These are phyloP conservation scores for Clarireedia monteithiana DNA, from an alignment of 2,329 filamentous ascomycete genomes.

Conservation along the genomic window DNA sequence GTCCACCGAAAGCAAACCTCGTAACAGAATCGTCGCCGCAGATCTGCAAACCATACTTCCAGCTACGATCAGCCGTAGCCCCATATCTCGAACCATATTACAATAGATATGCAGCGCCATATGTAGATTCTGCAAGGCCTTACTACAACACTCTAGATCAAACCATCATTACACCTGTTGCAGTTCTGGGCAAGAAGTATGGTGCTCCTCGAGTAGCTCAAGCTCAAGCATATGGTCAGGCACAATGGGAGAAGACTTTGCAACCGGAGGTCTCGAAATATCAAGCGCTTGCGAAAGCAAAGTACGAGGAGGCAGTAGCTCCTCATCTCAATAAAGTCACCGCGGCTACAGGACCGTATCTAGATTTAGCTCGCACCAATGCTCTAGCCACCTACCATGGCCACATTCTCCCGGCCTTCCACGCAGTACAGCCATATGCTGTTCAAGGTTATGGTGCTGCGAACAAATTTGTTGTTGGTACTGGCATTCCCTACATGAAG, in stretches of 20 bases:
- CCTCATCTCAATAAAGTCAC: slow-evolving; percentile 63
- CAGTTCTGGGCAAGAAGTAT: slow-evolving; percentile 60
- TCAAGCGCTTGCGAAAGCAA: slow-evolving; percentile 49
- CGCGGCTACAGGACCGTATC: slow-evolving; percentile 61
- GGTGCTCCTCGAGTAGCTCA: slow-evolving; percentile 66
- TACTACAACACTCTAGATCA: slow-evolving; percentile 61
- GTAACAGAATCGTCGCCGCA: slow-evolving; percentile 63
- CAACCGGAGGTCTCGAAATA: slow-evolving; percentile 66
- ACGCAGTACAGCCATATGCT: slow-evolving; percentile 65
- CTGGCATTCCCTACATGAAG: slow-evolving; percentile 63
- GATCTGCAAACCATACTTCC: slow-evolving; percentile 78
- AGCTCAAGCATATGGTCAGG: slow-evolving; percentile 55
- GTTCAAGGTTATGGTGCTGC: slow-evolving; percentile 59
- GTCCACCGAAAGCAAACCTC: slow-evolving; percentile 61
- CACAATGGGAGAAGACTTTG: slow-evolving; percentile 72
- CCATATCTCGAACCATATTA: slow-evolving; percentile 85
- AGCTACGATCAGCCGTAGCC: slow-evolving; percentile 51
- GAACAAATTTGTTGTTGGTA: slow-evolving; percentile 59
- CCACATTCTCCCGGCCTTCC: slow-evolving; percentile 68
- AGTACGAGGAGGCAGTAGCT: slow-evolving; percentile 65
- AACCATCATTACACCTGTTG: slow-evolving; percentile 60
- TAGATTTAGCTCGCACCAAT: slow-evolving; percentile 54
- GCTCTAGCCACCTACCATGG: slow-evolving; percentile 62
- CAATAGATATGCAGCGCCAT: slow-evolving; percentile 72
- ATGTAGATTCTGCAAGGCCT: slow-evolving; percentile 67